A percentile compares a stretch with the other conserved stretches of the same genome.
These are phyloP conservation scores for Acarospora socialis DNA, from an alignment of 2,329 filamentous ascomycete genomes.

Conservation along the genomic window DNA sequence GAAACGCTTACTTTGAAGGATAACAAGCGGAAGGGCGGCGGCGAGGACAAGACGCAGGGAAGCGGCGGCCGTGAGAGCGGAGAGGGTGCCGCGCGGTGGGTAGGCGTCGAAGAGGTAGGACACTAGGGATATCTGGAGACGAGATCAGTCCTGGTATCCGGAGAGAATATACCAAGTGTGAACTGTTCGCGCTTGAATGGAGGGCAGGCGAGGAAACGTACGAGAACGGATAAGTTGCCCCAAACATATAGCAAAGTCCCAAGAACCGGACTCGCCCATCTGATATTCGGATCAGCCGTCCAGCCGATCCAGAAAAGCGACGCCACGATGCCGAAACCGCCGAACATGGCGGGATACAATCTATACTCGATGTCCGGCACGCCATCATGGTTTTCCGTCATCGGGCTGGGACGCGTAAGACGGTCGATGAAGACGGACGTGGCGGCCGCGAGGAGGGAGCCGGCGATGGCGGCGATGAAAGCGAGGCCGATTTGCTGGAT, in stretches of 20 bases:
- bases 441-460: conserved; percentile 18
- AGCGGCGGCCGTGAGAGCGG: conserved; percentile 23
- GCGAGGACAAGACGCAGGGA: conserved; percentile 18
- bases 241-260: conserved; percentile 23
- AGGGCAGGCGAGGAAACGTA: too few relatives aligned
- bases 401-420: conserved; percentile 13
- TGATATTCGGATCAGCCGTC: conserved; percentile 18
- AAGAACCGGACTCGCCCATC: conserved; percentile 19
- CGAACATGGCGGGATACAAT: conserved; percentile 23
- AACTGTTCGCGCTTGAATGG: too few relatives aligned
- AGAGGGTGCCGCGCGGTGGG: conserved; percentile 21
- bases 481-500: conserved; percentile 20
- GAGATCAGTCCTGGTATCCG: neutral
- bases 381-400: conserved; percentile 6
- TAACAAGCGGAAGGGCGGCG: conserved; percentile 21
- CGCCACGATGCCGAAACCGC: conserved; percentile 17
- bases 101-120: conserved; percentile 27
- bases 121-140: conserved; percentile 19
- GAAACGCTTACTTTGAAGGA: conserved; percentile 17
- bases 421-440: conserved; percentile 19
- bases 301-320: conserved; percentile 25
- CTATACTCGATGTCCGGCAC: conserved; percentile 19
- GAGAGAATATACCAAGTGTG: neutral
- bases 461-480: conserved; percentile 22
- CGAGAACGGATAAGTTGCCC: conserved; percentile 19